phyloP scores from a whole-genome alignment of 208 protist genomes.

The Wallacemonas sp. region DNA sequence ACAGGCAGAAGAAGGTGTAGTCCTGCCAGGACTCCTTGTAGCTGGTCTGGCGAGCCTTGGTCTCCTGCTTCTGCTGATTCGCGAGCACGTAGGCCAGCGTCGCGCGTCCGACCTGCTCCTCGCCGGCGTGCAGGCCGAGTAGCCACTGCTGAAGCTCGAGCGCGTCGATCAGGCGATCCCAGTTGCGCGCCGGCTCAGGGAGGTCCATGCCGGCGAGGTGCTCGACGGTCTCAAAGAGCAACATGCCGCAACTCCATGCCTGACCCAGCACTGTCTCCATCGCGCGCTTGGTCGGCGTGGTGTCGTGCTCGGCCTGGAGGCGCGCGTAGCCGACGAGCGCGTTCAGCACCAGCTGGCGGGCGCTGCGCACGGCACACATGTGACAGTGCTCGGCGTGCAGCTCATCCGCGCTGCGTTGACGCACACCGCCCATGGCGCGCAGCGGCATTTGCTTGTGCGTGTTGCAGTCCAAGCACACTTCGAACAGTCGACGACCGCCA shows the following conservation, averaged over 20 bases:
- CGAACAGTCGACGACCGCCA: conserved; percentile 64
- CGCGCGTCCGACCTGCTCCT: conserved; percentile 88
- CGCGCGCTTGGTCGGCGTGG: conserved; percentile 58
- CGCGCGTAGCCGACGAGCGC: conserved; percentile 76
- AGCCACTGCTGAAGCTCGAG: conserved; percentile 89
- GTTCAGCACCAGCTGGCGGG: conserved; percentile 82
- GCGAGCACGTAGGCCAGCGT: conserved; percentile 89
- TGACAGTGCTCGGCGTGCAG: conserved; percentile 90
- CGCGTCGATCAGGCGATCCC: conserved; percentile 72
- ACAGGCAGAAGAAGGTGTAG: conserved; percentile 65
- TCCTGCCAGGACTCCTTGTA: conserved; percentile 75
- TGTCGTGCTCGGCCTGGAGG: conserved; percentile 68
- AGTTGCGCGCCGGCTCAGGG: conserved; percentile 61
- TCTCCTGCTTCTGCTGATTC: conserved; percentile 70
- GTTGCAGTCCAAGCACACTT: conserved; percentile 86
- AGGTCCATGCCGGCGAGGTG: conserved; percentile 76
- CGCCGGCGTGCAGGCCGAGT: conserved; percentile 85
- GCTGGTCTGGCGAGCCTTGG: conserved; percentile 23
- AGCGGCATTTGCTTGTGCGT: conserved; percentile 86
- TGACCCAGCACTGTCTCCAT: conserved; percentile 88
- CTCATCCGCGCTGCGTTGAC: conserved; percentile 69
- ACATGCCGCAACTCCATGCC: conserved; percentile 88
- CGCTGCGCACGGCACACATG: conserved; percentile 81
- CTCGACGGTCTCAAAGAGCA: conserved; percentile 89
- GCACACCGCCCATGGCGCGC: conserved; percentile 59